Evolutionary conservation across 2,329 filamentous ascomycete species (phyloP).

Genomic region (Penicillium sp.): DNA sequence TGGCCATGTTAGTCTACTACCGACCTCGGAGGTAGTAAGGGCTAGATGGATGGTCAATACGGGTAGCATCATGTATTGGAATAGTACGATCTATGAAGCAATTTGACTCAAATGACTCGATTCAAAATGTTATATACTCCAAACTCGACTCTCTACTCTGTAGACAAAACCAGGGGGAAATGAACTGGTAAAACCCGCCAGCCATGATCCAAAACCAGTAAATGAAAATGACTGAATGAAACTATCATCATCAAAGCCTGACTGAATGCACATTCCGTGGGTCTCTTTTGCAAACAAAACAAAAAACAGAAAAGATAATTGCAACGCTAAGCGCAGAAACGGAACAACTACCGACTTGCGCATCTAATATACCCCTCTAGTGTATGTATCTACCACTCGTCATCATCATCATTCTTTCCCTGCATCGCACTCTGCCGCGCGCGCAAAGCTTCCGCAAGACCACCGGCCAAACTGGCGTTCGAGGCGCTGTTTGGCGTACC

Average conservation of each 20-base stretch:
- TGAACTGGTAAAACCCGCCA: neutral
- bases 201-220: conserved; percentile 6
- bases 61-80: neutral
- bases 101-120: neutral
- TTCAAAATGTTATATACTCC: conserved; percentile 1
- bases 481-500: conserved; percentile 58
- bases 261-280: neutral
- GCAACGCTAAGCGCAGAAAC: conserved; percentile 25
- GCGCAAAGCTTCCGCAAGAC: conserved; percentile 71
- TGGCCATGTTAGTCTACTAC: neutral
- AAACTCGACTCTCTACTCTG: neutral
- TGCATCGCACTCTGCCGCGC: conserved; percentile 73
- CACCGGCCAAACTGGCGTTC: conserved; percentile 63
- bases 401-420: conserved; percentile 62
- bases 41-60: neutral
- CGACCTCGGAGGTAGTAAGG: too few relatives aligned
- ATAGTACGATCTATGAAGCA: too few relatives aligned
- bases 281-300: neutral
- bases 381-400: conserved; percentile 56
- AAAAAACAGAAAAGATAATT: conserved; percentile 9
- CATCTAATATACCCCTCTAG: neutral
- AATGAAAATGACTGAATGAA: conserved; percentile 2
- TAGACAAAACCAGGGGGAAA: neutral
- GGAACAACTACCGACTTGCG: conserved; percentile 9
- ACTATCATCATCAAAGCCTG: conserved; percentile 5